phyloP scores from a whole-genome alignment of 2,329 filamentous ascomycete species.

The Xylariales sp. region DNA sequence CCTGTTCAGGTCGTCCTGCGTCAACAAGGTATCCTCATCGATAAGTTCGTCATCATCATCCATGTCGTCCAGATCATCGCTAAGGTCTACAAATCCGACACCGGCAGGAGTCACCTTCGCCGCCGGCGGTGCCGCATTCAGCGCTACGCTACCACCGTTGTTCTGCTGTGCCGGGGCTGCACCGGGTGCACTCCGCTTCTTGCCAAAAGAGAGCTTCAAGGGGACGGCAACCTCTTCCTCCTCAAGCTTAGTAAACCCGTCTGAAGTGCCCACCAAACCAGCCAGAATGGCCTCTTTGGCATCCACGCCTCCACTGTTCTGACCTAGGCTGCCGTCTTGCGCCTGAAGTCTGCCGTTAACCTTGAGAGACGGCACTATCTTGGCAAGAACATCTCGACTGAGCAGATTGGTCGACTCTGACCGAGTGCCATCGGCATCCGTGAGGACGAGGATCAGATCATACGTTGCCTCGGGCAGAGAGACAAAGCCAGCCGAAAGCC shows the following conservation, averaged over 20 bases:
- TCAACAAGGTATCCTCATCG: constrained; percentile 83
- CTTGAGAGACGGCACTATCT: constrained; percentile 67
- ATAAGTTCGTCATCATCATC: constrained; percentile 79
- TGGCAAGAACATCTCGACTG: constrained; percentile 60
- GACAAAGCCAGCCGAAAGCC: constrained; percentile 77
- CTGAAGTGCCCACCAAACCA: constrained; percentile 61
- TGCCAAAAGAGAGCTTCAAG: constrained; percentile 57
- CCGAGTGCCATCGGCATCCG: constrained; percentile 67
- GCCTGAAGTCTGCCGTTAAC: constrained; percentile 62
- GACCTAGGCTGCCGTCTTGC: constrained; percentile 60
- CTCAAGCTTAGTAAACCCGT: constrained; percentile 72
- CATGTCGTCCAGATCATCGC: constrained; percentile 56
- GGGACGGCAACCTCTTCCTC: constrained; percentile 53
- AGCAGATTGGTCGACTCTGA: constrained; percentile 63
- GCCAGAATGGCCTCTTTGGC: constrained; percentile 79
- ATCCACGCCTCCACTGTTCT: constrained; percentile 39
- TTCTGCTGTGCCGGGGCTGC: constrained; percentile 27
- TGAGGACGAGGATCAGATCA: constrained; percentile 78
- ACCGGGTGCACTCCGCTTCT: constrained; percentile 36
- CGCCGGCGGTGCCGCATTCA: constrained; percentile 29
- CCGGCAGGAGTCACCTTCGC: constrained; percentile 48
- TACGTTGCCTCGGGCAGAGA: constrained; percentile 73
- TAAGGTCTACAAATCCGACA: constrained; percentile 65
- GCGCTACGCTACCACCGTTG: constrained; percentile 32
- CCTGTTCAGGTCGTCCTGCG: constrained; percentile 75